Percentiles rank a stretch among this genome's conserved stretches.
Conservation (phyloP, 352 stramenopile genomes). For the Globisporangium heterothallicum region DNA sequence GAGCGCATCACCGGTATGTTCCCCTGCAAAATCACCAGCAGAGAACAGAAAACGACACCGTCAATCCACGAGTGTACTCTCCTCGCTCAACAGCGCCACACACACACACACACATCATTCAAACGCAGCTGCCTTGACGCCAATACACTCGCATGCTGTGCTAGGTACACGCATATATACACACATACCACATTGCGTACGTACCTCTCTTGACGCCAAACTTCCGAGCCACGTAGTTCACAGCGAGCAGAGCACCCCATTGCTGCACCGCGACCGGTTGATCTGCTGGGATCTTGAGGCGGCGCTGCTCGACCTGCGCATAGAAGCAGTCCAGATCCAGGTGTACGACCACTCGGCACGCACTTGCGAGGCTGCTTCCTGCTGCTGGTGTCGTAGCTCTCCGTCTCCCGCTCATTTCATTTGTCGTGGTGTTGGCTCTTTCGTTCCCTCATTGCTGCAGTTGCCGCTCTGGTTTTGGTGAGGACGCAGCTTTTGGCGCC, state of each 20-base stretch:
- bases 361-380: not conserved
- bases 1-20: constrained; percentile 46
- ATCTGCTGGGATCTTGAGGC: constrained; percentile 55
- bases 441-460: not conserved
- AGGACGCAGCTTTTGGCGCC: constrained; percentile 1
- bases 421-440: not conserved
- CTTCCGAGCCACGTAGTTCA: constrained; percentile 78
- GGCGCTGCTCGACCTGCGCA: constrained; percentile 74
- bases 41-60: not conserved
- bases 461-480: not conserved
- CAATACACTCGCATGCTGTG: no score
- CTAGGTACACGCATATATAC: no score
- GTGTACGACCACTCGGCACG: constrained; percentile 67
- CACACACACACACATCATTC: not conserved
- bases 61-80: no score
- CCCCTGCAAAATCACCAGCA: constrained; percentile 25
- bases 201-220: constrained; percentile 60
- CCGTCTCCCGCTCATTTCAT: constrained; percentile 4
- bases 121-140: not conserved
- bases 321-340: constrained; percentile 89
- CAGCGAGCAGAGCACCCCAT: constrained; percentile 76
- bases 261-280: constrained; percentile 78
- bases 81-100: no score
- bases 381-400: not conserved
- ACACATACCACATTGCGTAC: no score